Conservation (phyloP, 768 basidiomycete genomes). For the Hygrophorus pudorinus region DNA sequence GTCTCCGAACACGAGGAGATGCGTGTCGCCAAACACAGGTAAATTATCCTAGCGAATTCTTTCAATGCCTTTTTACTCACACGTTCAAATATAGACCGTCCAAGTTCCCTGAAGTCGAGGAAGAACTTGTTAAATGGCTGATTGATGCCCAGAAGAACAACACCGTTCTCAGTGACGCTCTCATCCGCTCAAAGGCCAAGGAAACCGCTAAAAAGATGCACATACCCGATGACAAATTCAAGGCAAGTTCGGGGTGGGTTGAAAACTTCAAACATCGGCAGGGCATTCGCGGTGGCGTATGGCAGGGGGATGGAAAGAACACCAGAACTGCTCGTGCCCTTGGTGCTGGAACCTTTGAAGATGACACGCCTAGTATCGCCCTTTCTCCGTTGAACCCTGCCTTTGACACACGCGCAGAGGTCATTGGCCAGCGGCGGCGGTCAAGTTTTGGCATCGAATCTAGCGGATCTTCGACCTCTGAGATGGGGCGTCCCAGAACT, state of each 20-base stretch:
- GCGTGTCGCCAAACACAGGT: conserved; percentile 65
- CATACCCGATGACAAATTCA: conserved; percentile 67
- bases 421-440: conserved; percentile 13
- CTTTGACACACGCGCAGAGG: conserved; percentile 24
- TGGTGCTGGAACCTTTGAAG: neutral
- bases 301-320: conserved; percentile 29
- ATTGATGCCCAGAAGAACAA: conserved; percentile 37
- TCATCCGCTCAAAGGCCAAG: conserved; percentile 55
- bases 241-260: conserved; percentile 87
- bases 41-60: conserved; percentile 9
- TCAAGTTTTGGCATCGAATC: conserved; percentile 15
- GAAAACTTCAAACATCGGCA: conserved; percentile 86
- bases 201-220: conserved; percentile 47
- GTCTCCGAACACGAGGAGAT: conserved; percentile 48
- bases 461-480: conserved; percentile 27
- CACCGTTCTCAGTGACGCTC: conserved; percentile 51
- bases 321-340: conserved; percentile 13
- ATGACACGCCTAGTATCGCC: conserved; percentile 1
- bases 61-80: conserved; percentile 9
- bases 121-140: conserved; percentile 51
- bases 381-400: conserved; percentile 31
- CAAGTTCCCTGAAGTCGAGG: conserved; percentile 75
- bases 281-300: conserved; percentile 60
- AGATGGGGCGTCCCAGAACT: conserved; percentile 3
- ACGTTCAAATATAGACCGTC: conserved; percentile 40